Base-by-base conservation (phyloP, 2,329 filamentous ascomycete species). In the Davidsoniella neocaledoniae region DNA sequence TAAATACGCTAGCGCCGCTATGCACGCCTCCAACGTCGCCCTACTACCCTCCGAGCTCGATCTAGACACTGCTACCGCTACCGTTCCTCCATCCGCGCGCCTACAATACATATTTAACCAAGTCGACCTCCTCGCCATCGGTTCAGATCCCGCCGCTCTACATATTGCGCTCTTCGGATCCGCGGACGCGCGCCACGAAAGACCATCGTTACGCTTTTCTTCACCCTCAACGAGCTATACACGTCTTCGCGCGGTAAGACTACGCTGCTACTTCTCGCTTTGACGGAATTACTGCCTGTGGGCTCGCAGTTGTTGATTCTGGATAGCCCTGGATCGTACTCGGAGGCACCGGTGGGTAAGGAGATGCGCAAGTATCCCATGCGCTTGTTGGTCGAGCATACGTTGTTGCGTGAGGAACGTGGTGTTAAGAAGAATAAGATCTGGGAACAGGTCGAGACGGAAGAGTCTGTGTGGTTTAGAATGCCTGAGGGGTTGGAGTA, bases 171-270 rank as follows among this genome's bases (percentile, higher is more conserved):
- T 2, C 52, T 67, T 0, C 46, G 68, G 50, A 16, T 41, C 46
- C 2, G 17, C 0, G 60, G 61, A 5, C 10, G 43, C 7, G 17
- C 23, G 29, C 39, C 53, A 14, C 40, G 60, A 1, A 67, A 73
- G 8, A 56, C 72, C 3, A 65, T 95, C 1, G 69, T 94, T 12
- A 94, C 88, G 0, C 66, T 96, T 10, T 77, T 96, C 65, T 98
- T 96, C 69, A 95, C 90, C 0, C 74, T 96, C 43, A 96, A 96
- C 63, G 91, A 98, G 65, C 77, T 98, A 0, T 96, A 95, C 68
- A 70, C 76, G 0, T 86, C 81, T 1, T 76, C 87, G 21, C 69
- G 79, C 44, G 70, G 79, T 2, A 77, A 79, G 56, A 86, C 90
- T 0, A 94, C 90, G 0, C 68, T 70, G 3, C 81, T 96, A 55